These are phyloP conservation scores for Aspergillus sp. DNA, from an alignment of 2,329 filamentous ascomycete species.

Conservation along the genomic window DNA sequence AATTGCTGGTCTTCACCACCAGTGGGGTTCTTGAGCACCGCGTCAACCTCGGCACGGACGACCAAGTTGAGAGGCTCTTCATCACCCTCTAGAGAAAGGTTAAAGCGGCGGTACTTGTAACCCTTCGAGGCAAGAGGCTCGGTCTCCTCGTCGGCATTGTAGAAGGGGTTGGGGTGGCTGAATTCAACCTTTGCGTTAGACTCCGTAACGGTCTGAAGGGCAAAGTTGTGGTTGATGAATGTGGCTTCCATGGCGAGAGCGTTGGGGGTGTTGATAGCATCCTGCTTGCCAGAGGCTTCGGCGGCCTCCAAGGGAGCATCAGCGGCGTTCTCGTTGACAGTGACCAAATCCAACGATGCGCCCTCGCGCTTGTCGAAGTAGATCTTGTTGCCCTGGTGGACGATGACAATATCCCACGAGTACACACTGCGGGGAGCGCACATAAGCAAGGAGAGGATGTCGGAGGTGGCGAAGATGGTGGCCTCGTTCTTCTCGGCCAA, in stretches of 20 bases:
- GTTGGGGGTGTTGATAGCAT: conserved; percentile 88
- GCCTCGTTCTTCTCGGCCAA: conserved; percentile 94
- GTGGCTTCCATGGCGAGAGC: conserved; percentile 95
- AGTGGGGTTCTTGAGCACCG: conserved; percentile 91
- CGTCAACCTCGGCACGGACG: conserved; percentile 93
- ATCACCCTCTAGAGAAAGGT: conserved; percentile 84
- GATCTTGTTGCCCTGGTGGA: conserved; percentile 91
- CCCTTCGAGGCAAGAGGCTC: conserved; percentile 93
- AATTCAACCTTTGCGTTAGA: conserved; percentile 79
- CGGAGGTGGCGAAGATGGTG: conserved; percentile 95
- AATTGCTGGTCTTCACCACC: conserved; percentile 88
- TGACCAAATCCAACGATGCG: conserved; percentile 92
- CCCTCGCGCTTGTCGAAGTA: conserved; percentile 99
- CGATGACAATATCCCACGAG: conserved; percentile 96
- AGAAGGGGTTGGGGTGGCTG: conserved; percentile 91
- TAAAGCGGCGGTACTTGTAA: conserved; percentile 98
- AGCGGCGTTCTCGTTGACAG: conserved; percentile 97
- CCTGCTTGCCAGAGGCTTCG: conserved; percentile 72
- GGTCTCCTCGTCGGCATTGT: conserved; percentile 88
- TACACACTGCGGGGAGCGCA: conserved; percentile 95
- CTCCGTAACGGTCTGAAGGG: conserved; percentile 90
- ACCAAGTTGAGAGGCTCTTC: conserved; percentile 91
- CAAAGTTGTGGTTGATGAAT: conserved; percentile 99
- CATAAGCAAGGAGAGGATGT: conserved; percentile 98
- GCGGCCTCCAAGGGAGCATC: conserved; percentile 90